Percentiles rank a stretch among this genome's conserved stretches.
Evolutionary conservation across 192 early-diverging fungal genomes (phyloP).

Genomic region (Oehlia diaphana): DNA sequence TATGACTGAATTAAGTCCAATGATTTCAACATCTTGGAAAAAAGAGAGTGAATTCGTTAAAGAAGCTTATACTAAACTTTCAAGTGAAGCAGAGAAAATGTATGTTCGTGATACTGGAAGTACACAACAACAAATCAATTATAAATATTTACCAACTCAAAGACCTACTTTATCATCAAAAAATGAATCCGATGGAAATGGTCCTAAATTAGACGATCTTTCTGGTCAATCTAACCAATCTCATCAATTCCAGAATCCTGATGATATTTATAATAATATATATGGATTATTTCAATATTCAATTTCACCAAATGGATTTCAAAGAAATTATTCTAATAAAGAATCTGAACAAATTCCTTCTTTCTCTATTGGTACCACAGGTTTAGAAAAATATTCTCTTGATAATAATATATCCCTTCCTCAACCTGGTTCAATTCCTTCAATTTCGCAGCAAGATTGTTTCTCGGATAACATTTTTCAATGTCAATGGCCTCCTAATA

Average conservation of each 20-base stretch:
- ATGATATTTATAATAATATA: background rate
- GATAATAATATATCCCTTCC: background rate
- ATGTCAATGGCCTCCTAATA: background rate
- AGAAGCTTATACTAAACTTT: constrained; percentile 7
- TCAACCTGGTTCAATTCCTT: background rate
- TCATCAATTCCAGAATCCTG: background rate
- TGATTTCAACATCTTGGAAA: constrained; percentile 24
- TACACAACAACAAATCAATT: background rate
- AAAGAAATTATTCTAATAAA: background rate
- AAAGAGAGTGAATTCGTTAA: constrained; percentile 10
- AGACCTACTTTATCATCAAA: background rate
- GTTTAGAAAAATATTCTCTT: background rate
- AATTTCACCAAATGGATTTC: background rate
- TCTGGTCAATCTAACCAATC: too few relatives aligned
- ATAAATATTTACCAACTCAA: background rate
- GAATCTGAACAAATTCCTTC: background rate
- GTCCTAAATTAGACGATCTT: background rate
- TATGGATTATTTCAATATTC: background rate
- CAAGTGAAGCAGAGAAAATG: constrained; percentile 8
- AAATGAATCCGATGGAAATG: background rate
- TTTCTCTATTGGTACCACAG: background rate
- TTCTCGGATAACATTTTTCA: background rate
- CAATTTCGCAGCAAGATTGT: background rate
- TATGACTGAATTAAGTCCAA: constrained; percentile 10
- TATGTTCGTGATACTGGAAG: background rate